Evolutionary conservation across 352 stramenopile species (phyloP).

Genomic region (Pythium phragmitis): DNA sequence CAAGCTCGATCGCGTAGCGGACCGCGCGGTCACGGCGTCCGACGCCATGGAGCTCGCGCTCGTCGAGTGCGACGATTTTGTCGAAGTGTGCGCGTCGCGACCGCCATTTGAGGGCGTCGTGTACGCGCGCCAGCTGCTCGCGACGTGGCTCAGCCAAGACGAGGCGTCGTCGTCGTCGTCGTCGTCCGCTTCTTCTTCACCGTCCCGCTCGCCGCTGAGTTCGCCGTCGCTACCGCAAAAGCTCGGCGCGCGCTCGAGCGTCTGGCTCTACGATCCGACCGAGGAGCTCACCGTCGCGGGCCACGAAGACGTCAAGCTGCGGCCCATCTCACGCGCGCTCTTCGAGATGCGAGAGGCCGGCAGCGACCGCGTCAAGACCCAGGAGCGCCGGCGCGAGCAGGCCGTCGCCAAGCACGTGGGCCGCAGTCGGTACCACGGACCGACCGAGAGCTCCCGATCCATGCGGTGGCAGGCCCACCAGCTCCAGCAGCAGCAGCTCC

Average conservation of each 20-base stretch:
- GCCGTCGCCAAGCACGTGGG: conserved; percentile 48
- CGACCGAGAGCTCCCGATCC: conserved; percentile 72
- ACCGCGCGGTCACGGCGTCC: conserved; percentile 36
- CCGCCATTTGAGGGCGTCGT: conserved; percentile 29
- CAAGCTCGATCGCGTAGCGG: conserved; percentile 36
- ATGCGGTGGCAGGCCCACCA: conserved; percentile 76
- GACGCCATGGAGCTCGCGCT: conserved; percentile 45
- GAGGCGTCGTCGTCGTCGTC: neutral
- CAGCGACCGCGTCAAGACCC: conserved; percentile 51
- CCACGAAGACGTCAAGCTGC: conserved; percentile 60
- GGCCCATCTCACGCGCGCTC: conserved; percentile 70
- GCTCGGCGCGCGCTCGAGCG: conserved; percentile 35
- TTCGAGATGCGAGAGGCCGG: conserved; percentile 71
- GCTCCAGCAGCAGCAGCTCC: conserved; percentile 48
- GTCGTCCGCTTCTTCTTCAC: too few relatives aligned
- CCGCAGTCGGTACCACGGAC: conserved; percentile 77
- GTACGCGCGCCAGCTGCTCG: conserved; percentile 26
- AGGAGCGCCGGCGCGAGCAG: conserved; percentile 57
- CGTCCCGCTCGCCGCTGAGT: conserved; percentile 27
- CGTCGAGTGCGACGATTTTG: conserved; percentile 55
- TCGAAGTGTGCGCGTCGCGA: conserved; percentile 41
- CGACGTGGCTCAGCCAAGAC: conserved; percentile 25
- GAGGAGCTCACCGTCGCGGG: conserved; percentile 33
- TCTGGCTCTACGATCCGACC: conserved; percentile 69
- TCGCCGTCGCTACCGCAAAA: conserved; percentile 26